phyloP scores from a whole-genome alignment of 2,329 filamentous ascomycete species.

The Trichoderma polysporum region DNA sequence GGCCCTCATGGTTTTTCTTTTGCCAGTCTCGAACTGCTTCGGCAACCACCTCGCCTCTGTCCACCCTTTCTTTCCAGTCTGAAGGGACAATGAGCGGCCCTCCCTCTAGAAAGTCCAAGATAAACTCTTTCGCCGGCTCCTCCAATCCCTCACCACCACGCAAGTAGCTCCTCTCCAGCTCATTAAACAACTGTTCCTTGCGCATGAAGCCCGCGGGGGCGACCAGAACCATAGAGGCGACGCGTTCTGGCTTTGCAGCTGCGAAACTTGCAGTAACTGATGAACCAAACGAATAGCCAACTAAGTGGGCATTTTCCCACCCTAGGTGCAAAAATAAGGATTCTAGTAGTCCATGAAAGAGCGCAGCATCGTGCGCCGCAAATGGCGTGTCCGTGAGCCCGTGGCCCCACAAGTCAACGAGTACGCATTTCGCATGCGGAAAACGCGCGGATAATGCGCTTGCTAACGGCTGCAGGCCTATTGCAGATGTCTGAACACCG shows the following conservation, averaged over 20 bases:
- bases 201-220: slow-evolving; percentile 6
- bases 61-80: slow-evolving; percentile 3
- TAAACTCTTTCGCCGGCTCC: not conserved
- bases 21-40: slow-evolving; percentile 12
- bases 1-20: not conserved
- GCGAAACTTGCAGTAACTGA: not conserved
- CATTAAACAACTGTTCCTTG: not conserved
- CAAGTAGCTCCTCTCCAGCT: not conserved
- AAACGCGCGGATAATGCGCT: not conserved
- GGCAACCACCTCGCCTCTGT: slow-evolving; percentile 2
- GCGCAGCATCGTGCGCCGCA: not conserved
- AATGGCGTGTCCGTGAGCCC: slow-evolving; percentile 11
- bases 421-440: slow-evolving; percentile 3
- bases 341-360: slow-evolving; percentile 2
- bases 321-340: not conserved
- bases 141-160: not conserved
- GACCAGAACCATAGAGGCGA: not conserved
- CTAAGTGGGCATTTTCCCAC: not conserved
- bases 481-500: slow-evolving; percentile 3
- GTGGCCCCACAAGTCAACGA: slow-evolving; percentile 13
- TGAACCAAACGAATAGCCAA: not conserved
- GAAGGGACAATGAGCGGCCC: not conserved
- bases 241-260: not conserved
- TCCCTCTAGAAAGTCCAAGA: not conserved
- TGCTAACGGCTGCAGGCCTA: slow-evolving; percentile 3